Evolutionary conservation across 1,284 basidiomycete genomes (phyloP).

Genomic region (Thelephora terrestris): DNA sequence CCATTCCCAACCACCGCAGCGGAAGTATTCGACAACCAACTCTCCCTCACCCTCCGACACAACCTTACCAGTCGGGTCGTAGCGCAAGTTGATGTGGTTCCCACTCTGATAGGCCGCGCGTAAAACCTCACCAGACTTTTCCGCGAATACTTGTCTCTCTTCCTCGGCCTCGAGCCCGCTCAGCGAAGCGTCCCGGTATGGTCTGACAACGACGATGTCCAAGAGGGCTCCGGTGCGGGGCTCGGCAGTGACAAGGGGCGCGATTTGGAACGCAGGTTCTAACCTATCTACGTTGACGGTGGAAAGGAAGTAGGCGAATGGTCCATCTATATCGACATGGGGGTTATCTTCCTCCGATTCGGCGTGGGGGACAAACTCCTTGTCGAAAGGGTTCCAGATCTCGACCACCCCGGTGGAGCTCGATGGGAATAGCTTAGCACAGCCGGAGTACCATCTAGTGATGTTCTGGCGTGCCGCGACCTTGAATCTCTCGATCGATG

Average conservation of each 20-base stretch:
- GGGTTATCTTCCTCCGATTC: constrained; percentile 20
- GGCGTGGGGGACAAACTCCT: constrained; percentile 39
- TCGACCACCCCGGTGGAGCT: constrained; percentile 32
- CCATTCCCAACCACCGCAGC: constrained; percentile 82
- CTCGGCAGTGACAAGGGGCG: constrained; percentile 40
- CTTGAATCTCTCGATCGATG: constrained; percentile 81
- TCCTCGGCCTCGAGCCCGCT: constrained; percentile 28
- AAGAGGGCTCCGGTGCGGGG: constrained; percentile 38
- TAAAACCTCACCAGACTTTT: constrained; percentile 42
- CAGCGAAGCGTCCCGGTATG: constrained; percentile 51
- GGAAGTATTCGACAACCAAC: constrained; percentile 69
- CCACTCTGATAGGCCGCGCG: constrained; percentile 66
- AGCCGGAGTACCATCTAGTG: constrained; percentile 59
- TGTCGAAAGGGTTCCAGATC: constrained; percentile 46
- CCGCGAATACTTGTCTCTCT: constrained; percentile 34
- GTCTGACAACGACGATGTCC: constrained; percentile 81
- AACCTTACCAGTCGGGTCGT: constrained; percentile 36
- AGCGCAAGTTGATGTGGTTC: constrained; percentile 53
- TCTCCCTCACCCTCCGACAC: constrained; percentile 34
- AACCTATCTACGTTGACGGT: constrained; percentile 77
- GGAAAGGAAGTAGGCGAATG: constrained; percentile 80
- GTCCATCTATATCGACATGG: constrained; percentile 50
- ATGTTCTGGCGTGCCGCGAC: constrained; percentile 73
- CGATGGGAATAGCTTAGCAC: constrained; percentile 44
- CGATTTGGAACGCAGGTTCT: constrained; percentile 72